Evolutionary conservation across 768 basidiomycete species (phyloP).

Genomic region (Trametes cingulata): DNA sequence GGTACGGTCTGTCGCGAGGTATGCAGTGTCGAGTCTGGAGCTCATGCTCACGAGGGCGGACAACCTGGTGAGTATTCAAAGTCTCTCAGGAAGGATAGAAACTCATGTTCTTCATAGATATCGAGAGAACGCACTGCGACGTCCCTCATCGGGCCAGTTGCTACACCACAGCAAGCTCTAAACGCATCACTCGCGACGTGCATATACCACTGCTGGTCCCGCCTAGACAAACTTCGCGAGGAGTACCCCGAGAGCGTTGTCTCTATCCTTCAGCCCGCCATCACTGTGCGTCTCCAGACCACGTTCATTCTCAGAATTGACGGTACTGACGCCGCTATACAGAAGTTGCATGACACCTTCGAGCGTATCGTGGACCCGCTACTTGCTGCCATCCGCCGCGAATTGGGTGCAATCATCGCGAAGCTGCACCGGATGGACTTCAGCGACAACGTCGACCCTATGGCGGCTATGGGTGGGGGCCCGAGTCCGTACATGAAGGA

Average conservation of each 20-base stretch:
- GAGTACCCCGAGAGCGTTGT: slow-evolving; percentile 68
- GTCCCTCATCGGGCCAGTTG: slow-evolving; percentile 70
- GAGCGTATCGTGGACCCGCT: slow-evolving; percentile 63
- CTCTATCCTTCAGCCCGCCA: slow-evolving; percentile 51
- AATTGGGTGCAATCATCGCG: slow-evolving; percentile 75
- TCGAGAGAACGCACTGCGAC: slow-evolving; percentile 77
- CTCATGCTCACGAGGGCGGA: slow-evolving; percentile 65
- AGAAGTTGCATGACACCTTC: slow-evolving; percentile 56
- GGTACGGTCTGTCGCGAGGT: slow-evolving; percentile 76
- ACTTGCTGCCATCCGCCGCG: slow-evolving; percentile 70
- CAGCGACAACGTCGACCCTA: slow-evolving; percentile 66
- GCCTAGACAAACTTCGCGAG: slow-evolving; percentile 61
- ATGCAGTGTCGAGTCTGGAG: slow-evolving; percentile 69
- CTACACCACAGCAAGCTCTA: slow-evolving; percentile 73
- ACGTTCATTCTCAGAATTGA: neutral
- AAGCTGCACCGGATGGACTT: slow-evolving; percentile 87
- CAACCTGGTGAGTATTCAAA: slow-evolving; percentile 56
- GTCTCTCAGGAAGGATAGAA: neutral
- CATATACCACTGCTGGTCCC: slow-evolving; percentile 74
- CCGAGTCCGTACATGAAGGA: slow-evolving; percentile 91
- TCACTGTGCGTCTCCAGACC: slow-evolving; percentile 50
- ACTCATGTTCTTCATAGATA: slow-evolving; percentile 44
- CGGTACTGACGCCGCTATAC: neutral
- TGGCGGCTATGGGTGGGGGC: slow-evolving; percentile 53
- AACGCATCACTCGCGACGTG: slow-evolving; percentile 82